Conservation (phyloP, 768 basidiomycete species). For the Rhodocollybia butyracea region DNA sequence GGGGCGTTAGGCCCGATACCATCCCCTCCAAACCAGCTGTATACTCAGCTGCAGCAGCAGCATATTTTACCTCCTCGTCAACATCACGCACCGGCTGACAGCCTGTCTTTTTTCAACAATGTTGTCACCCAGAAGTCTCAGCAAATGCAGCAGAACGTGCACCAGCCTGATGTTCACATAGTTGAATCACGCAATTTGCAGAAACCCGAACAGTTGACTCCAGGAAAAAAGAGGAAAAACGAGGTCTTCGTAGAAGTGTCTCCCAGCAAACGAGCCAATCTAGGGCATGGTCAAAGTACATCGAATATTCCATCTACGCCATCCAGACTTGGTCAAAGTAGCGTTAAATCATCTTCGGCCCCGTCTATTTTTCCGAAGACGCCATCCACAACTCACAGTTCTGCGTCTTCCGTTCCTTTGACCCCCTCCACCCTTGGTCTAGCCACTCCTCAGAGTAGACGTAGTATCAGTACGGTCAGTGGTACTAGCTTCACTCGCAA, state of each 20-base stretch:
- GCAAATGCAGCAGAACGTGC: constrained; percentile 29
- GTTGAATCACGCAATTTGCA: constrained; percentile 20
- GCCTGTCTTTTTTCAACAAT: constrained; percentile 59
- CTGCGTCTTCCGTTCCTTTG: constrained; percentile 15
- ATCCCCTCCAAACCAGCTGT: constrained; percentile 18
- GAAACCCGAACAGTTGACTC: constrained; percentile 16
- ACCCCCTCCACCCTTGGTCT: constrained; percentile 26
- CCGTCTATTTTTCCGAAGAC: constrained; percentile 3
- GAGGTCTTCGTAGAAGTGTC: constrained; percentile 58
- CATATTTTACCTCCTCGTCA: constrained; percentile 15
- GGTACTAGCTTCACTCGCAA: constrained; percentile 1
- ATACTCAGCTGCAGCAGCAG: constrained; percentile 10
- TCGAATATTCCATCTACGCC: constrained; percentile 14
- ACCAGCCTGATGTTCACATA: constrained; percentile 15
- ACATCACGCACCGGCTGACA: constrained; percentile 48
- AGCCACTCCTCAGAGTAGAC: neutral
- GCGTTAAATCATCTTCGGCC: neutral
- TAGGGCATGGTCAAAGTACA: constrained; percentile 3
- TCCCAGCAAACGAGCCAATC: constrained; percentile 60
- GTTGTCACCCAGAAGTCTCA: constrained; percentile 58
- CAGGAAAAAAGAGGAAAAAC: constrained; percentile 46
- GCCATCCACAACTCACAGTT: constrained; percentile 2
- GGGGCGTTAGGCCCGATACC: constrained; percentile 58
- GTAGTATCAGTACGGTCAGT: neutral
- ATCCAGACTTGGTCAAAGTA: constrained; percentile 1